Base-by-base conservation (phyloP, 148 eudicot species). In the Hydrangea macrophylla region DNA sequence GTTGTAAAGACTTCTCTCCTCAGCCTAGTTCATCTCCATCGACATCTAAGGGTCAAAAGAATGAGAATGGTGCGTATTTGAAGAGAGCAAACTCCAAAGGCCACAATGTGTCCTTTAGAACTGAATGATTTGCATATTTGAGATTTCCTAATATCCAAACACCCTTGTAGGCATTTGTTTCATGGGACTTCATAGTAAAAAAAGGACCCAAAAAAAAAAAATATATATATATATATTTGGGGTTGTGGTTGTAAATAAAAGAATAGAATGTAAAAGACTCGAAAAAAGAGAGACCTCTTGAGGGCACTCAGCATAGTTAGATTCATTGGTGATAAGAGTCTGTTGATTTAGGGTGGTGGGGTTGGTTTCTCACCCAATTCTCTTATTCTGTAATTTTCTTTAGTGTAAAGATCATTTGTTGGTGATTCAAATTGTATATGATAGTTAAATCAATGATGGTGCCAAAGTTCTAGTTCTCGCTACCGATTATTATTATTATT, bases 11-110 rank as follows among this genome's bases (percentile, higher is more conserved):
- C n/a, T n/a, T n/a, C n/a, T 20, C 8, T n/a, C 44, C 56, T 9
- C 61, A 12, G 17, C 28, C 68, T 11, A 25, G 60, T 65, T 22
- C 70, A 17, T 65, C 62, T 25, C 20, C 60, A 35, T 8, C 77
- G 0, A 73, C 70, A 35, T 66, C 80, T 7, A 64, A 60, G 54
- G 83, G 65, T 32, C 24, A 6, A 17, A 6, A 18, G 51, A 27
- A 15, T 58, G 7, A 11, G 8, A n/a, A 33, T 10, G 17, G 20
- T 31, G 1, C 53, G 13, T 0, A 18, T 36, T 51, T 66, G 32
- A 66, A 33, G 35, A 66, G 70, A 27, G 70, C 70, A 1, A 66
- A 66, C 24, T 66, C 70, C 30, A 53, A 72, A 45, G 55, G 71
- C 12, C 30, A 30, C 67, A 70, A 71, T 33, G 67, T 70, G 7